Evolutionary conservation across 495 filamentous ascomycete genomes (phyloP).

Genomic region (Tuber umbilicatum): DNA sequence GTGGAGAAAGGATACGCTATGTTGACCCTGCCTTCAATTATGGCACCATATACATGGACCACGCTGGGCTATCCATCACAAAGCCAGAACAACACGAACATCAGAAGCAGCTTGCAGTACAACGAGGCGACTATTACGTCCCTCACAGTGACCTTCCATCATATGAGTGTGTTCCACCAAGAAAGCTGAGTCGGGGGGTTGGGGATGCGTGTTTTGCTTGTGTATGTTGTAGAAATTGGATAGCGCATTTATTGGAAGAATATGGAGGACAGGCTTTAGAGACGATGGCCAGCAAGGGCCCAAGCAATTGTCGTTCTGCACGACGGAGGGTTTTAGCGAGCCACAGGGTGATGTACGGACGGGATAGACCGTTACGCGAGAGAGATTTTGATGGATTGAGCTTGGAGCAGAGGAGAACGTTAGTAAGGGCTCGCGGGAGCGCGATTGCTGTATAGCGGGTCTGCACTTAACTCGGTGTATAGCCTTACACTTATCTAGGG

Average conservation of each 20-base stretch:
- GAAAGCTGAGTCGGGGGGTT: background rate
- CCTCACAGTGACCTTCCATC: constrained; percentile 18
- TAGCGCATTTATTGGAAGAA: constrained; percentile 3
- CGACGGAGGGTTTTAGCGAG: background rate
- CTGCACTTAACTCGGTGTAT: background rate
- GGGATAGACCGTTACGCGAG: constrained; percentile 20
- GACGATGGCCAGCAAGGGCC: background rate
- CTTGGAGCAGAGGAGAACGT: constrained; percentile 18
- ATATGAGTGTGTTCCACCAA: constrained; percentile 12
- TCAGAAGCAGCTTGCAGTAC: constrained; percentile 21
- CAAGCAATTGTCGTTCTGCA: background rate
- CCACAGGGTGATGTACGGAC: background rate
- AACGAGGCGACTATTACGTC: constrained; percentile 30
- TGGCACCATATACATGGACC: constrained; percentile 24
- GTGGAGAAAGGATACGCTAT: constrained; percentile 18
- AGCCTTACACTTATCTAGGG: background rate
- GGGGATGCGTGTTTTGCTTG: constrained; percentile 28
- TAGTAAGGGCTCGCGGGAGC: constrained; percentile 1
- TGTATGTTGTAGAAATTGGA: constrained; percentile 28
- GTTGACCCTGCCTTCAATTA: constrained; percentile 27
- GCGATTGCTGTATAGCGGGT: background rate
- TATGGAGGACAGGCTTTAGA: background rate
- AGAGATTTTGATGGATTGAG: constrained; percentile 28
- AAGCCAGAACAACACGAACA: constrained; percentile 2
- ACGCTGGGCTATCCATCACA: constrained; percentile 20